Base-by-base conservation (phyloP, 2,329 filamentous ascomycete genomes). In the Talaromyces atroroseus region DNA sequence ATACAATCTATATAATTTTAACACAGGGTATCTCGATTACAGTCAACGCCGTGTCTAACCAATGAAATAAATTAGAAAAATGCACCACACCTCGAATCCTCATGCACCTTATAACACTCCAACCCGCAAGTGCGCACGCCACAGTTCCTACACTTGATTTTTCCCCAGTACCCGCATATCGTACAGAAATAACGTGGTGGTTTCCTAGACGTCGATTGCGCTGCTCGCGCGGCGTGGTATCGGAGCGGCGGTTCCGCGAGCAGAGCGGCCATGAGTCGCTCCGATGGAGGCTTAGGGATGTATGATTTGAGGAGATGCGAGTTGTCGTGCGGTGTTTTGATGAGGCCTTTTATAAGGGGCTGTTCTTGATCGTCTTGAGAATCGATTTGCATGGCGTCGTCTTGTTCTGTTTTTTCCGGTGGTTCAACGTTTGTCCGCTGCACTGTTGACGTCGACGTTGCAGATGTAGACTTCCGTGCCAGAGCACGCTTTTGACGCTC, bases 81-180 rank as follows among this genome's bases (percentile, higher is more conserved):
- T 7, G 72, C 69, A 26, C 72, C 72, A 64, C 75, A 77, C 52
- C 73, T 68, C 44, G 74, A 76, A 58, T 77, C 77, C 61, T 77
- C 75, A 68, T 79, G 77, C 3, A 71, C 64, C 53, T 68, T 72
- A 61, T 77, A 78, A 62, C 77, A 79, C 50, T 75, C 75, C 56
- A 78, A 59, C 38, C 77, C 74, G 65, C 77, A 79, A 10, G 73
- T 76, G 59, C 76, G 64, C 52, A 73, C 68, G 54, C 73, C 74
- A 61, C 77, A 79, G 54, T 70, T 77, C 64, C 71, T 71, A 63
- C 77, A 79, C 61, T 73, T 71, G 29, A 78, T 72, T 61, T 75
- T 75, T 0, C 77, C 77, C 77, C 77, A 79, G 54, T 79, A 79
- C 11, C 77, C 77, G 61, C 77, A 79, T 59, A 79, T 74, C 49